These are phyloP conservation scores for Populus tomentosa DNA, from an alignment of 441 rosid species.

Conservation along the genomic window DNA sequence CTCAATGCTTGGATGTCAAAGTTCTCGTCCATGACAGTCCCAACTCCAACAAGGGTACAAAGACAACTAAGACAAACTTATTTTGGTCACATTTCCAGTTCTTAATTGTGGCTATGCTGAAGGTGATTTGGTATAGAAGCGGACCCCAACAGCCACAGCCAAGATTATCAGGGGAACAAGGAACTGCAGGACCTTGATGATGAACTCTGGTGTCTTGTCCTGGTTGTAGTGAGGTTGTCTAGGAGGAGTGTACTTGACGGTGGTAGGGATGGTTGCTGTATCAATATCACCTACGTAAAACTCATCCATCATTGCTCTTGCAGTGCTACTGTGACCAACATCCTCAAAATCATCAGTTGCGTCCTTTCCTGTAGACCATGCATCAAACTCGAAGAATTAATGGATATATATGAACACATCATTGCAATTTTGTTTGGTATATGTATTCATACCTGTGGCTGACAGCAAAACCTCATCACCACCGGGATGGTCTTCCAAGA, in stretches of 20 bases:
- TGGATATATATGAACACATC: neutral
- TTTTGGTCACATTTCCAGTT: slow-evolving; percentile 15
- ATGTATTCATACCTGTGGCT: slow-evolving; percentile 53
- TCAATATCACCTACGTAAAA: slow-evolving; percentile 66
- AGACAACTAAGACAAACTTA: slow-evolving; percentile 18
- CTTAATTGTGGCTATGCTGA: slow-evolving; percentile 29
- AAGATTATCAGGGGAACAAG: slow-evolving; percentile 79
- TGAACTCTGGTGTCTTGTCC: slow-evolving; percentile 63
- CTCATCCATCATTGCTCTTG: slow-evolving; percentile 86
- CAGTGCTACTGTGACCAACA: slow-evolving; percentile 83
- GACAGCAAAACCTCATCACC: slow-evolving; percentile 91
- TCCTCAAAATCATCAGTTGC: slow-evolving; percentile 93
- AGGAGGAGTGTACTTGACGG: slow-evolving; percentile 48
- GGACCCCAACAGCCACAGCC: slow-evolving; percentile 81
- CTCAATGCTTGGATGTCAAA: slow-evolving; percentile 10
- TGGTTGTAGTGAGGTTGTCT: slow-evolving; percentile 69
- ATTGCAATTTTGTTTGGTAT: neutral
- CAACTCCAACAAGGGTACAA: neutral
- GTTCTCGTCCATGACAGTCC: neutral
- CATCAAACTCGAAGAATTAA: neutral
- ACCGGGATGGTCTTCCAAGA: slow-evolving; percentile 97
- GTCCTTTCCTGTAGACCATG: slow-evolving; percentile 60
- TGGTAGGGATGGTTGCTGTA: slow-evolving; percentile 55
- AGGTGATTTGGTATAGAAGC: slow-evolving; percentile 61
- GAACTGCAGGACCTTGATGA: slow-evolving; percentile 78